Evolutionary conservation across 768 basidiomycete species (phyloP).

Genomic region (Pholiota conissans): DNA sequence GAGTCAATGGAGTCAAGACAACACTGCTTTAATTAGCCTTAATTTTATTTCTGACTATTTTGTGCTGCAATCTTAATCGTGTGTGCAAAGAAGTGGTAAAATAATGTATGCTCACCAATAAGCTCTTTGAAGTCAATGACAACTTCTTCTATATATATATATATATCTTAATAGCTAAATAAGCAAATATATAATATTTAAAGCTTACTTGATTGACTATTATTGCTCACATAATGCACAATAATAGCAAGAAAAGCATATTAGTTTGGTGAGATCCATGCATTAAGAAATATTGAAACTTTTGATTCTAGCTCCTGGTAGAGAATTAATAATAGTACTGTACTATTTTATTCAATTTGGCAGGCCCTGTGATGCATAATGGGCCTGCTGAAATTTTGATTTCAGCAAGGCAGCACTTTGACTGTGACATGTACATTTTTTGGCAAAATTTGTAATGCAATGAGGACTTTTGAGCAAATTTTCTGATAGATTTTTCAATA

Average conservation of each 20-base stretch:
- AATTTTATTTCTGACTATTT: too few species aligned
- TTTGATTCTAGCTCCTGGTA: neutral
- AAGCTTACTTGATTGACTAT: too few species aligned
- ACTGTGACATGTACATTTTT: neutral
- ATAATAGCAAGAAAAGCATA: conserved; percentile 30
- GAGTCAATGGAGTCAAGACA: too few species aligned
- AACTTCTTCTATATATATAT: conserved; percentile 27
- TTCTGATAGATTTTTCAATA: too few species aligned
- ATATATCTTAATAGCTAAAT: neutral
- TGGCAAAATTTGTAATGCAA: neutral
- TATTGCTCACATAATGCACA: conserved; percentile 26
- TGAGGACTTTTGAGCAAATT: too few species aligned
- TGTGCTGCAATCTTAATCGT: too few species aligned
- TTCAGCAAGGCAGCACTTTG: conserved; percentile 1
- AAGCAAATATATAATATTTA: conserved; percentile 17
- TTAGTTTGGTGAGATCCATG: conserved; percentile 31
- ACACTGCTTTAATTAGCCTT: too few species aligned
- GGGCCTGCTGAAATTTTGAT: conserved; percentile 9
- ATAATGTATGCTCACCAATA: conserved; percentile 31
- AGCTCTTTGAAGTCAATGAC: conserved; percentile 37
- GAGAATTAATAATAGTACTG: conserved; percentile 10
- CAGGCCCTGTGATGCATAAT: conserved; percentile 19
- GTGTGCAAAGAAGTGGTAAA: too few species aligned
- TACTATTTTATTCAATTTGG: conserved; percentile 18
- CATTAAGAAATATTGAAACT: conserved; percentile 14